Base-by-base conservation (phyloP, 2,329 filamentous ascomycete species). In the Microcyclospora pomicola region DNA sequence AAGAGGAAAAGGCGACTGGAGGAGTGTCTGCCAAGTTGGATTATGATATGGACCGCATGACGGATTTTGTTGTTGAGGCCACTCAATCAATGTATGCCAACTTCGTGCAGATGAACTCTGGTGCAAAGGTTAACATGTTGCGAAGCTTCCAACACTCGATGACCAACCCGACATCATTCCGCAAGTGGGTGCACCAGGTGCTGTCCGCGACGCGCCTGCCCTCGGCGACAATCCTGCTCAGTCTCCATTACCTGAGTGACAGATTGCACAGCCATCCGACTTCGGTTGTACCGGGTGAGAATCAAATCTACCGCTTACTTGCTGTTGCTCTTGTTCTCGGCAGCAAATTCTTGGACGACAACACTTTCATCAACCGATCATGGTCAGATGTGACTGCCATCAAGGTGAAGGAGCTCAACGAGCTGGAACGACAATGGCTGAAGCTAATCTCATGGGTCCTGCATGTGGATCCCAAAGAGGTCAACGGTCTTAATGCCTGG, bases 351-450 rank as follows among this genome's bases (percentile, higher is more conserved):
- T 68, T 94, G 48, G 87, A 95, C 54, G 87, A 94, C 68, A 94
- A 94, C 64, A 95, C 87, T 5, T 95, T 95, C 63, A 87, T 94
- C 69, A 95, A 94, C 65, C 81, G 84, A 39, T 94, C 87, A 1
- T 95, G 87, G 87, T 84, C 87, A 5, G 87, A 95, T 56, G 87
- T 95, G 37, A 94, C 85, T 61, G 84, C 83, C 44, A 93, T 95
- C 48, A 70, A 79, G 27, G 85, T 94, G 14, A 64, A 72, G 2
- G 85, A 94, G 55, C 71, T 95, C 49, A 94, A 94, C 64, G 68
- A 72, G 42, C 73, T 93, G 59, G 87, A 95, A 66, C 75, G 80
- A 52, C 81, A 92, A 51, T 95, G 87, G 87, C 71, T 95, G 31
- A 70, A 75, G 39, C 77, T 79, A 31, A 91, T 92, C 58, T 71